A percentile compares a stretch with the other conserved stretches of the same genome.
Conservation (phyloP, 257 asterid species). For the Phtheirospermum japonicum region DNA sequence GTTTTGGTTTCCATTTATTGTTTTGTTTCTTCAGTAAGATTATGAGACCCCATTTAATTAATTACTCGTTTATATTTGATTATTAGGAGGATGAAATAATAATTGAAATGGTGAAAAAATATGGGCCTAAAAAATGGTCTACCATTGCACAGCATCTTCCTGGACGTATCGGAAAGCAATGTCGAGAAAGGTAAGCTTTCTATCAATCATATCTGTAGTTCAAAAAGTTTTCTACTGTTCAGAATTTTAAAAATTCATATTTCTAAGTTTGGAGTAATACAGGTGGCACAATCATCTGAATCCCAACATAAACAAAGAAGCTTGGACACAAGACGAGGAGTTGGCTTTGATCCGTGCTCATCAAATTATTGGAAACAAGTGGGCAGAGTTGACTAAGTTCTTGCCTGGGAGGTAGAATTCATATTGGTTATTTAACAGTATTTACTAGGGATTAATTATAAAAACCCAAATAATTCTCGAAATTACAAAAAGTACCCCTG, state of each 20-base stretch:
- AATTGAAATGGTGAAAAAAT: constrained; percentile 67
- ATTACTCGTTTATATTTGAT: constrained; percentile 20
- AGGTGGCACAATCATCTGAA: constrained; percentile 99
- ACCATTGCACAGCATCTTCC: constrained; percentile 91
- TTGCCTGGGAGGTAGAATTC: constrained; percentile 89
- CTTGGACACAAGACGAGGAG: constrained; percentile 99
- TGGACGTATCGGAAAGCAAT: constrained; percentile 98
- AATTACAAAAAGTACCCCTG: no score
- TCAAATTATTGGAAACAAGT: constrained; percentile 91
- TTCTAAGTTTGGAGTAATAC: constrained; percentile 14
- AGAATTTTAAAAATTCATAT: not conserved
- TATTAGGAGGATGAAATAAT: constrained; percentile 88
- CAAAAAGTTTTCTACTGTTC: constrained; percentile 16
- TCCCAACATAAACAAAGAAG: constrained; percentile 90
- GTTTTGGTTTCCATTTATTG: constrained; percentile 11
- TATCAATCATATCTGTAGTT: constrained; percentile 7
- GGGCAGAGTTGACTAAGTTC: constrained; percentile 96
- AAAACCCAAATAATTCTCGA: no score
- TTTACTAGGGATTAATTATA: not conserved
- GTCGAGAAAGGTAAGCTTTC: constrained; percentile 81
- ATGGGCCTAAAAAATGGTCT: constrained; percentile 99
- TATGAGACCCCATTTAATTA: constrained; percentile 20
- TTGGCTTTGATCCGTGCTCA: constrained; percentile 85
- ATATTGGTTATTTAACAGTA: constrained; percentile 18
- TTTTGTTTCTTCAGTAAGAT: constrained; percentile 11